Evolutionary conservation across 306 rosid species (phyloP).

Genomic region (Prunus fruticosa): DNA sequence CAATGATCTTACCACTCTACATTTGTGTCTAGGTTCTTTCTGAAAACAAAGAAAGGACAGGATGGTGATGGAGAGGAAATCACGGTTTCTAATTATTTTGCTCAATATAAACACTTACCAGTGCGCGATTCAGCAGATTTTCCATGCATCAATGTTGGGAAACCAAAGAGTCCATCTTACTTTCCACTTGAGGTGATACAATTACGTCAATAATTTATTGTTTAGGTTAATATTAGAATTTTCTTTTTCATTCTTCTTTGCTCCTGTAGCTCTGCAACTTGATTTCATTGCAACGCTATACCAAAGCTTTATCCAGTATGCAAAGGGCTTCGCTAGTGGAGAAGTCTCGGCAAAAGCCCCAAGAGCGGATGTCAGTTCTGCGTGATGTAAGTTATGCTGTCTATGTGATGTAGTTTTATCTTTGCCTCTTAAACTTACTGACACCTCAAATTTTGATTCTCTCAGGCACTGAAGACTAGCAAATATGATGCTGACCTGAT

Average conservation of each 20-base stretch:
- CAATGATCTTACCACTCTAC: slow-evolving; percentile 8
- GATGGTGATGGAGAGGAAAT: slow-evolving; percentile 35
- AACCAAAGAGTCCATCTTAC: slow-evolving; percentile 36
- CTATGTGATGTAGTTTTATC: not conserved
- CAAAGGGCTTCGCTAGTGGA: slow-evolving; percentile 47
- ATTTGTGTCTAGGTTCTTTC: slow-evolving; percentile 7
- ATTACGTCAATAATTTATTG: not conserved
- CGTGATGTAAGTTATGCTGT: slow-evolving; percentile 19
- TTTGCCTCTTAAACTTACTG: not conserved
- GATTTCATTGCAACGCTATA: slow-evolving; percentile 48
- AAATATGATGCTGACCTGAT: slow-evolving; percentile 34
- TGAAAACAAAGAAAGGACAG: slow-evolving; percentile 18
- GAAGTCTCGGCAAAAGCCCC: slow-evolving; percentile 42
- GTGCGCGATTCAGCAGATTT: slow-evolving; percentile 31
- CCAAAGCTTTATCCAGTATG: slow-evolving; percentile 36
- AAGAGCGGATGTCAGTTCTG: slow-evolving; percentile 29
- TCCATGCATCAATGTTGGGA: slow-evolving; percentile 55
- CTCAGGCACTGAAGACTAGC: slow-evolving; percentile 37
- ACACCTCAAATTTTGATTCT: slow-evolving; percentile 2
- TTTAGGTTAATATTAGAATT: not conserved
- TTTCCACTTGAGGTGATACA: slow-evolving; percentile 42
- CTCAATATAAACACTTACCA: slow-evolving; percentile 9
- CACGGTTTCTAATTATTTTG: slow-evolving; percentile 35
- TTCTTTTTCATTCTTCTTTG: not conserved
- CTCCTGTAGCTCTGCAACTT: slow-evolving; percentile 37